phyloP scores from a whole-genome alignment of 768 basidiomycete genomes.

The Mycena leptocephala region DNA sequence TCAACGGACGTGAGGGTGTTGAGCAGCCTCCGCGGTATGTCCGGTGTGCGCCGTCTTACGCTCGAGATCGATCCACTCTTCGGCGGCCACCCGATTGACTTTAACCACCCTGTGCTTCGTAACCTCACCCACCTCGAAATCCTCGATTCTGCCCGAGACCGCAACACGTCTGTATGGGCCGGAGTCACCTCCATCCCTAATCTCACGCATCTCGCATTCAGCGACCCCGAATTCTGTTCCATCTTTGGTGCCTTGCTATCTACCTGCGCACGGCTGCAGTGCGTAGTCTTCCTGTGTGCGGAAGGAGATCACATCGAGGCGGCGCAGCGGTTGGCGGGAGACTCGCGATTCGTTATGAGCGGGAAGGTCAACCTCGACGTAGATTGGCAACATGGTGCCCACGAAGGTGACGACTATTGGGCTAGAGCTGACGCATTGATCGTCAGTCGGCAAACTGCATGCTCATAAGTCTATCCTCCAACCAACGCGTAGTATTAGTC shows the following conservation, averaged over 20 bases:
- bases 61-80: background rate
- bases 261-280: background rate
- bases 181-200: background rate
- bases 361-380: background rate
- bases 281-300: background rate
- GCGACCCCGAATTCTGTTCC: background rate
- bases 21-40: background rate
- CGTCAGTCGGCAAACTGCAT: no score
- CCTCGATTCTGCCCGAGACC: background rate
- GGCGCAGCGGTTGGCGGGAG: background rate
- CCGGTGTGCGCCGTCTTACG: background rate
- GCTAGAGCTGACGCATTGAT: background rate
- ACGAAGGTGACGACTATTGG: background rate
- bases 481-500: no score
- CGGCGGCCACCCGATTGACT: background rate
- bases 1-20: background rate
- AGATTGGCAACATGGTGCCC: background rate
- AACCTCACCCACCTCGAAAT: conserved; percentile 12
- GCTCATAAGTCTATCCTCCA: no score
- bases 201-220: conserved; percentile 4
- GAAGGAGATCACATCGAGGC: background rate
- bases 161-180: background rate
- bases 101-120: background rate
- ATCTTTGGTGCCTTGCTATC: background rate
- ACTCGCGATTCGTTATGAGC: background rate